Evolutionary conservation across 140 eudicot species (phyloP).

Genomic region (Stevia rebaudiana): DNA sequence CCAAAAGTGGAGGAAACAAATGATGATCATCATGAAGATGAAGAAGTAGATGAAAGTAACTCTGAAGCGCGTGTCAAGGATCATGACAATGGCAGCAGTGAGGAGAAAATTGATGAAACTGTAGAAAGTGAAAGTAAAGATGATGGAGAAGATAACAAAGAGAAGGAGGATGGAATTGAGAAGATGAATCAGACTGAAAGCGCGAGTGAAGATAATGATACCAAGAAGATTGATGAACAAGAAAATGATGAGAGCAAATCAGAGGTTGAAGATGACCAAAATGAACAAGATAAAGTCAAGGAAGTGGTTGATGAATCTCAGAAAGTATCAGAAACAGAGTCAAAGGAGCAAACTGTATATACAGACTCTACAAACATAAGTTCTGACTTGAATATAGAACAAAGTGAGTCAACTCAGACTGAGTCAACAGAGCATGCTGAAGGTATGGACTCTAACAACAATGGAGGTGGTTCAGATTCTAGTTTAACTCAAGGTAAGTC

Average conservation of each 20-base stretch:
- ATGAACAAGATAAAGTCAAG: conserved; percentile 14
- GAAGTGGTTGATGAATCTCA: conserved; percentile 29
- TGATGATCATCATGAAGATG: conserved; percentile 36
- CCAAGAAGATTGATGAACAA: conserved; percentile 20
- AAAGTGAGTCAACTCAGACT: conserved; percentile 23
- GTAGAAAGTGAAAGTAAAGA: conserved; percentile 21
- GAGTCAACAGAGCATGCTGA: conserved; percentile 15
- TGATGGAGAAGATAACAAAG: conserved; percentile 26
- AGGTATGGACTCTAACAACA: conserved; percentile 23
- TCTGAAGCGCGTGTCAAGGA: conserved; percentile 38
- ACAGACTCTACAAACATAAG: conserved; percentile 31
- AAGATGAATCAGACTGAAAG: conserved; percentile 29
- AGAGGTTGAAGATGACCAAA: too few species aligned
- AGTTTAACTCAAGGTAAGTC: conserved; percentile 21
- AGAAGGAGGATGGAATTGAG: conserved; percentile 34
- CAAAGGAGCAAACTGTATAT: conserved; percentile 33
- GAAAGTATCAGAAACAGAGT: conserved; percentile 18
- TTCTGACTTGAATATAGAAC: conserved; percentile 33
- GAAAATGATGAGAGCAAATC: neutral
- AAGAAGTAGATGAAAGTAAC: conserved; percentile 47
- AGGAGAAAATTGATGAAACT: conserved; percentile 20
- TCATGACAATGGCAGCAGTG: conserved; percentile 29
- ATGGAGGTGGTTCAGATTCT: conserved; percentile 24
- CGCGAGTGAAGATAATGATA: conserved; percentile 19
- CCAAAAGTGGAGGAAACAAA: conserved; percentile 38